phyloP scores from a whole-genome alignment of 768 basidiomycete species.

The Tulasnella sp. region DNA sequence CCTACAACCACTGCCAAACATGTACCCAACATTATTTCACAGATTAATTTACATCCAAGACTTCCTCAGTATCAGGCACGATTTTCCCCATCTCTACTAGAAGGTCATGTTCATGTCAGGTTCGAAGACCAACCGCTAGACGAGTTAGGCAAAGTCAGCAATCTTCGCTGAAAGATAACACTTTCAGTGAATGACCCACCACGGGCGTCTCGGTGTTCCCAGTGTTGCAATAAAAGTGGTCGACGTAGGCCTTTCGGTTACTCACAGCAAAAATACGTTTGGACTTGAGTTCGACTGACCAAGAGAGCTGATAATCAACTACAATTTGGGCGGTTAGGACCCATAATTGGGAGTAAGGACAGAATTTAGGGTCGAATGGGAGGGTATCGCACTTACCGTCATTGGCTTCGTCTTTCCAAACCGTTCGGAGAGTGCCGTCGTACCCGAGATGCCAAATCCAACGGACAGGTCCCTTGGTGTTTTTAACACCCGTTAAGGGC shows the following conservation, averaged over 20 bases:
- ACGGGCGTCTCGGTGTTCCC: neutral
- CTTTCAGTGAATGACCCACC: neutral
- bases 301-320: neutral
- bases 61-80: no score
- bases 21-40: no score
- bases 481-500: neutral
- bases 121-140: neutral
- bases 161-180: neutral
- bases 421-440: neutral
- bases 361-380: neutral
- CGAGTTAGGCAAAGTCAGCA: neutral
- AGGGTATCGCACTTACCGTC: neutral
- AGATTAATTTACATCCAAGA: no score
- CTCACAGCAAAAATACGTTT: neutral
- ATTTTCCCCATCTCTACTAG: no score
- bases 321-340: neutral
- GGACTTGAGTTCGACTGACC: neutral
- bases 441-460: neutral
- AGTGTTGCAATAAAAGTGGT: neutral
- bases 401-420: neutral
- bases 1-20: no score
- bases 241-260: neutral
- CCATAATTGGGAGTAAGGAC: no score
- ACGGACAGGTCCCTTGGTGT: neutral
- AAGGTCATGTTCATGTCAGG: neutral